Base-by-base conservation (phyloP, 176 grass and related monocot species). In the Triticum aestivum region DNA sequence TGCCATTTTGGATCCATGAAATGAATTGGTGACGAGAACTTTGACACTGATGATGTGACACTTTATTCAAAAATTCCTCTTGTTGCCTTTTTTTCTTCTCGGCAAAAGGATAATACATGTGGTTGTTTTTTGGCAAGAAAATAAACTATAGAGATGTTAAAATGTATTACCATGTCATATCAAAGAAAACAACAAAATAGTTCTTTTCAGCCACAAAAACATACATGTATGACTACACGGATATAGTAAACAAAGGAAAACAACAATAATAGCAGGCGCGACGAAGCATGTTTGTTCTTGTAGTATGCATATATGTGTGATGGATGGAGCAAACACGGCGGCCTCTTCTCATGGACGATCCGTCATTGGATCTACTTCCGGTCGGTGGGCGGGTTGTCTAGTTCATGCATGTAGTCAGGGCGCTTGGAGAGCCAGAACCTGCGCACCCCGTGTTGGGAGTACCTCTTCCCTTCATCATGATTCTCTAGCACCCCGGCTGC, bases 401-500 rank as follows among this genome's bases (percentile, higher is more conserved):
- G 5, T 6, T 41, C 70, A 11, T 45, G 39, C 70, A 73, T 73
- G 70, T 73, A 73, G 70, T 73, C 70, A 24, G 11, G 70, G 3
- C n/a, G 70, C 39, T 47, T 73, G 39, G 82, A 89, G 52, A 92
- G 91, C 37, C 80, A 80, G 77, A 93, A 91, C 64, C 88, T 86
- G 38, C 91, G 88, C 29, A 89, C 77, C 7, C 86, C 80, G 38
- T 95, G 91, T 66, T 91, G 86, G 21, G 94, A 92, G 63, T 93
- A 95, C 62, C 77, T 86, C 51, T 78, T 74, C 2, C 94, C 91
- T 45, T 95, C 94, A 73, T 89, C 88, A 18, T 72, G 82, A 83
- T 95, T 93, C 11, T 95, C 81, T 9, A 93, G 87, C 79, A 95
- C 79, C 1, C 94, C 91, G 0, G 94, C 91, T 8, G 94, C 89